Base-by-base conservation (phyloP, 257 asterid genomes). In the Solanum appendiculatum region DNA sequence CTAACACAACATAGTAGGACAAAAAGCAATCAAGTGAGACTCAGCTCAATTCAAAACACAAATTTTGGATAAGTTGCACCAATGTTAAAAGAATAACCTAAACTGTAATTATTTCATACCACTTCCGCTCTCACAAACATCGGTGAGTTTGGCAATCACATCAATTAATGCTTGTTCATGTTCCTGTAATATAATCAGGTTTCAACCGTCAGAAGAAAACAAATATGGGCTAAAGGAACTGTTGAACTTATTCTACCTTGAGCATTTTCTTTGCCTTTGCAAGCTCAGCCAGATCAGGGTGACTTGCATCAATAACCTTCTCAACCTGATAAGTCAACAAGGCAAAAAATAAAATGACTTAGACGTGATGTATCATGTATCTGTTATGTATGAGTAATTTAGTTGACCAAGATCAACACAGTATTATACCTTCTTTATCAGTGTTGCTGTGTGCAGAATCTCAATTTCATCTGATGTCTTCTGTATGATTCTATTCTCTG, bases 211-310 rank as follows among this genome's bases (percentile, higher is more conserved):
- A 44, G 34, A 63, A 64, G 83, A 34, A 69, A 5, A 68, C 33
- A 86, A 89, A 48, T 36, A 56, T 84, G 40, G 81, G 60, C 83
- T 39, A 44, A 85, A 63, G 60, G 69, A 39, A 83, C 80, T 48
- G 78, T 64, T 54, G 1, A 27, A 36, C 36, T 36, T 68, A 29
- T 80, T 66, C 75, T 70, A 94, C 99, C 99, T 96, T 94, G 80
- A 97, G 99, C 96, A 95, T 87, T 91, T 93, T 96, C 93, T 97
- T 97, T 48, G 99, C 99, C 89, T 92, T 95, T 90, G 94, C 93
- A 85, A 97, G 91, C 94, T 97, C 98, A 69, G 66, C 81, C 83
- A 88, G 89, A 92, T 97, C 95, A 64, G 97, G 99, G 88, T 89
- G 97, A 91, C 91, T 95, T 73, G 98, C 96, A 90, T 90, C 98